Evolutionary conservation across 768 basidiomycete genomes (phyloP).

Genomic region (Ramaria rubella): DNA sequence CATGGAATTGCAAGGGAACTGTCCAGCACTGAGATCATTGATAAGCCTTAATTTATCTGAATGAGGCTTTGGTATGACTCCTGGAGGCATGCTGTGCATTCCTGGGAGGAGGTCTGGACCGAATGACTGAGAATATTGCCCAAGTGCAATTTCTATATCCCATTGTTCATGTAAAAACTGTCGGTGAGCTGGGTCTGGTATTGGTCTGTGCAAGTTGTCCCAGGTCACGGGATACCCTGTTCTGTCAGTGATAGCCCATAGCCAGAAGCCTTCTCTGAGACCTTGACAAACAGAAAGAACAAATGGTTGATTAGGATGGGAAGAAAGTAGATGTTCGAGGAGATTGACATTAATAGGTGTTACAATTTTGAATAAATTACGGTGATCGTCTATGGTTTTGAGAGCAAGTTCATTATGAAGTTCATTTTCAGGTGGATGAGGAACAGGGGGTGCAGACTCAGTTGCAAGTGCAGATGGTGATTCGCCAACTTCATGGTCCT

Average conservation of each 20-base stretch:
- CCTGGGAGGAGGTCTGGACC: slow-evolving; percentile 32
- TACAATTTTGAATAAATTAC: slow-evolving; percentile 31
- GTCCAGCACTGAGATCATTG: slow-evolving; percentile 32
- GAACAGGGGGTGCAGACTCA: background rate
- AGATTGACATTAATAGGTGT: slow-evolving; percentile 31
- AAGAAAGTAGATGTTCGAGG: slow-evolving; percentile 22
- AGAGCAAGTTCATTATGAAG: slow-evolving; percentile 13
- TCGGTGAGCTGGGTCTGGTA: slow-evolving; percentile 1
- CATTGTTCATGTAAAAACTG: slow-evolving; percentile 16
- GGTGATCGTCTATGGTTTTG: slow-evolving; percentile 21
- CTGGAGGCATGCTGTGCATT: slow-evolving; percentile 36
- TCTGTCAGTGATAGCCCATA: slow-evolving; percentile 26
- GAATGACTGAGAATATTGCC: slow-evolving; percentile 25
- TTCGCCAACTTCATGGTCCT: background rate
- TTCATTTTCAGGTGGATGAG: slow-evolving; percentile 1
- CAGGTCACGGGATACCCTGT: background rate
- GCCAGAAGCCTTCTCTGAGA: slow-evolving; percentile 40
- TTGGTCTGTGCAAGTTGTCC: background rate
- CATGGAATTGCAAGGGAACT: slow-evolving; percentile 31
- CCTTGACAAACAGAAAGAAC: slow-evolving; percentile 26
- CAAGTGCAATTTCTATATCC: slow-evolving; percentile 13
- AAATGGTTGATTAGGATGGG: slow-evolving; percentile 34
- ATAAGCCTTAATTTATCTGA: slow-evolving; percentile 32
- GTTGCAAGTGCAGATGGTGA: background rate
- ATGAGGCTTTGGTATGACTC: slow-evolving; percentile 33